A percentile compares a stretch with the other conserved stretches of the same genome.
phyloP scores from a whole-genome alignment of 257 asterid species.

The Solanum pimpinellifolium region DNA sequence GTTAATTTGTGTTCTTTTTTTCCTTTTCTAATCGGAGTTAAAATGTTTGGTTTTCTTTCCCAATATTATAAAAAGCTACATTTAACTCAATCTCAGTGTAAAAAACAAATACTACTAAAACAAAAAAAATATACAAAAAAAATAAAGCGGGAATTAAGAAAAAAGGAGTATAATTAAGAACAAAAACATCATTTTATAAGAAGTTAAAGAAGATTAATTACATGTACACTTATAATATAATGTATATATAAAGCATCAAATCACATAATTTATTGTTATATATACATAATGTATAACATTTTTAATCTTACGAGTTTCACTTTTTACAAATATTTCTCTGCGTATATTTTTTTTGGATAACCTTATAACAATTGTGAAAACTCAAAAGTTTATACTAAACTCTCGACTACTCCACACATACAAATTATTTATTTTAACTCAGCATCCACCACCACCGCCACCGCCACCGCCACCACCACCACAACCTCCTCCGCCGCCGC shows the following conservation, averaged over 20 bases:
- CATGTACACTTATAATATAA: not conserved
- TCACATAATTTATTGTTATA: not conserved
- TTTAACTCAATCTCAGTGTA: too few relatives aligned
- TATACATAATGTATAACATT: too few relatives aligned
- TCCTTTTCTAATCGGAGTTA: too few relatives aligned
- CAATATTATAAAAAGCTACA: too few relatives aligned
- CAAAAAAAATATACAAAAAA: not conserved
- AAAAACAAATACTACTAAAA: not conserved
- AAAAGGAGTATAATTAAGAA: not conserved
- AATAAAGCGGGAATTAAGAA: not conserved
- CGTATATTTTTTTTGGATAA: not conserved
- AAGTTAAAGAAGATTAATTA: not conserved
- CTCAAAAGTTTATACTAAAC: not conserved
- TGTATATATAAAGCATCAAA: not conserved
- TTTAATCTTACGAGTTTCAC: too few relatives aligned
- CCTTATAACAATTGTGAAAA: not conserved
- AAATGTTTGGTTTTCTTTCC: too few relatives aligned
- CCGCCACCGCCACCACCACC: not conserved
- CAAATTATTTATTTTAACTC: not conserved
- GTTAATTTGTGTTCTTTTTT: too few relatives aligned
- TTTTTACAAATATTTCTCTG: too few relatives aligned
- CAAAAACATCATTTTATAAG: not conserved
- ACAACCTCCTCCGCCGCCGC: not conserved
- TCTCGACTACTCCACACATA: not conserved
- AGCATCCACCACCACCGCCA: not conserved